phyloP scores from a whole-genome alignment of 768 basidiomycete genomes.

The Amyloporia xantha region DNA sequence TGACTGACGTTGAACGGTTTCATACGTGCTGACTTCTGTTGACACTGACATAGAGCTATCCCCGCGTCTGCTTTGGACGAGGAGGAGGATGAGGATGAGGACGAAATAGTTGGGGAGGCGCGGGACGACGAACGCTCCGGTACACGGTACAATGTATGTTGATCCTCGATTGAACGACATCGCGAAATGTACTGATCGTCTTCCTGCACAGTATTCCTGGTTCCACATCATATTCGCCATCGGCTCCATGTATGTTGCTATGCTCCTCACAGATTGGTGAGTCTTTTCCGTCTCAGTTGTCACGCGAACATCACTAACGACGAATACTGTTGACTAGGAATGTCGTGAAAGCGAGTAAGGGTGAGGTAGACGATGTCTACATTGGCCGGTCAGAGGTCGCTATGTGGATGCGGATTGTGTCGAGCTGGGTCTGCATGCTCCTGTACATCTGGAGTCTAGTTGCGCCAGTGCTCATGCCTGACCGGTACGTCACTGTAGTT shows the following conservation, averaged over 20 bases:
- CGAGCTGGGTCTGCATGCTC: slow-evolving; percentile 88
- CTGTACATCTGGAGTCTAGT: slow-evolving; percentile 84
- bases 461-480: slow-evolving; percentile 87
- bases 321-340: slow-evolving; percentile 48
- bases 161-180: not conserved
- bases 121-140: slow-evolving; percentile 91
- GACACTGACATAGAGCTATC: slow-evolving; percentile 47
- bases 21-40: not conserved
- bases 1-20: not conserved
- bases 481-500: slow-evolving; percentile 65
- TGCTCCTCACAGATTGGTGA: slow-evolving; percentile 95
- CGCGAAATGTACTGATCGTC: not conserved
- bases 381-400: slow-evolving; percentile 94
- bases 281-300: slow-evolving; percentile 25
- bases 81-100: slow-evolving; percentile 70
- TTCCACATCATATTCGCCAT: slow-evolving; percentile 98
- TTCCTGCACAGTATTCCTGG: slow-evolving; percentile 76
- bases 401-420: slow-evolving; percentile 99
- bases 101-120: slow-evolving; percentile 65
- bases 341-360: slow-evolving; percentile 46
- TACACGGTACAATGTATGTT: slow-evolving; percentile 88
- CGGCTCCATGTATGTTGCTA: slow-evolving; percentile 96
- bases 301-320: not conserved
- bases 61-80: slow-evolving; percentile 86
- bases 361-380: slow-evolving; percentile 60